A percentile compares a stretch with the other conserved stretches of the same genome.
These are phyloP conservation scores for Cryptosporidium bovis DNA, from an alignment of 169 alveolate genomes.

Conservation along the genomic window DNA sequence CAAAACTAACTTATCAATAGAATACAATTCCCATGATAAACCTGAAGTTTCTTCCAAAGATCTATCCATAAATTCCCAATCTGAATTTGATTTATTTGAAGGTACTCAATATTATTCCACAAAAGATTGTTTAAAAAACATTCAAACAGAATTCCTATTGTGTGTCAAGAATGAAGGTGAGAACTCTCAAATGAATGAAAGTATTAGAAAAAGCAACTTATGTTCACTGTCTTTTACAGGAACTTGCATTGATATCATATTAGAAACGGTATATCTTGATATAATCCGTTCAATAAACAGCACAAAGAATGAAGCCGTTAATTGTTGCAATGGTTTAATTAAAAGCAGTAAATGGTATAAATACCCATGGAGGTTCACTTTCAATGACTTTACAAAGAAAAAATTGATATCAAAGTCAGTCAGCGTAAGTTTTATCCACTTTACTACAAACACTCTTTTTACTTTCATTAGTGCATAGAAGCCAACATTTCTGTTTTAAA, in stretches of 20 bases:
- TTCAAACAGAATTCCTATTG: background rate
- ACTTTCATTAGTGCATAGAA: constrained; percentile 27
- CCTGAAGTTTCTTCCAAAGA: constrained; percentile 14
- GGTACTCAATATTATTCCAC: background rate
- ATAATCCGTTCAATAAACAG: constrained; percentile 1
- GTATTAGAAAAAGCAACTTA: constrained; percentile 2
- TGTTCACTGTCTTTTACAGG: constrained; percentile 51
- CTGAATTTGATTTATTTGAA: constrained; percentile 21
- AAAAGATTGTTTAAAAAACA: background rate
- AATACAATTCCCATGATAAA: background rate
- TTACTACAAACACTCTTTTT: background rate
- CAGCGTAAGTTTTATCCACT: constrained; percentile 25
- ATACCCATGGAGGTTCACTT: constrained; percentile 71
- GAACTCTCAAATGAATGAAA: background rate
- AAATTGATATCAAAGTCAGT: constrained; percentile 30
- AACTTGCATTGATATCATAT: constrained; percentile 15
- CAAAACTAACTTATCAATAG: constrained; percentile 10
- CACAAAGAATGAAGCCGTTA: constrained; percentile 15
- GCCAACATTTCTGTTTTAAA: constrained; percentile 18
- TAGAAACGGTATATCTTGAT: constrained; percentile 29
- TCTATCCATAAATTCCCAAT: background rate
- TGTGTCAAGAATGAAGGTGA: background rate
- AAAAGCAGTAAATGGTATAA: constrained; percentile 63
- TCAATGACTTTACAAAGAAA: constrained; percentile 48
- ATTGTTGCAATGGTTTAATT: constrained; percentile 22